Evolutionary conservation across 306 rosid species (phyloP), one percentile per base, ranked within the genome.

Genomic region (Albizia julibrissin): DNA sequence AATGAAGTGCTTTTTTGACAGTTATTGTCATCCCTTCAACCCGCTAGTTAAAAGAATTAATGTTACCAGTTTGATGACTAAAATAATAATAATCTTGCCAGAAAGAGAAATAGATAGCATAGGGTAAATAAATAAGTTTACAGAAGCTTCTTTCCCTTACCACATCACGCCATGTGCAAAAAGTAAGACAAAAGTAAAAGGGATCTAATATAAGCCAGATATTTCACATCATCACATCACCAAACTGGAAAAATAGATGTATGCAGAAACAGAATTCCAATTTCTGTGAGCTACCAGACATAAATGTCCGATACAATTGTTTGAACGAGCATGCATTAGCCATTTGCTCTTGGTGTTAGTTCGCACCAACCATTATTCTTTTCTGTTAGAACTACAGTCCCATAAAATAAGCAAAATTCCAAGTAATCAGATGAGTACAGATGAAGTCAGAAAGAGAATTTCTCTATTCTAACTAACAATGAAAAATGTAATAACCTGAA

Each of bases 401-500:
- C 69, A 49, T 39, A 27, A 50, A 11, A 22, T 21, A 68, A 9
- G n/a, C 31, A 39, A 6, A 18, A 70, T 73, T 62, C 64, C 27
- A 9, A 72, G 44, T 29, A 83, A 82, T 49, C 29, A 76, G 46
- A 31, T 31, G 50, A 80, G 74, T 22, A 69, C 24, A 71, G 26
- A 42, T 59, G 43, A 16, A 70, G 52, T 56, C 6, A 3, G 56
- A 26, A 40, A 12, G 47, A 22, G 26, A 49, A 73, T 26, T 76
- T 37, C 21, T 69, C 70, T 64, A 77, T 58, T 22, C 43, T 11
- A 65, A 72, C 82, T 34, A 68, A 61, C 39, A 66, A 77, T 27
- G 61, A 73, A 74, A 68, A 72, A 73, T 27, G 74, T 22, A 69
- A 72, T 54, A 65, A 29, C n/a, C 75, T 37, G 77, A 61, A 42